Evolutionary conservation across 371 early-diverging fungal species (phyloP).

Genomic region (Mucor mucedo): DNA sequence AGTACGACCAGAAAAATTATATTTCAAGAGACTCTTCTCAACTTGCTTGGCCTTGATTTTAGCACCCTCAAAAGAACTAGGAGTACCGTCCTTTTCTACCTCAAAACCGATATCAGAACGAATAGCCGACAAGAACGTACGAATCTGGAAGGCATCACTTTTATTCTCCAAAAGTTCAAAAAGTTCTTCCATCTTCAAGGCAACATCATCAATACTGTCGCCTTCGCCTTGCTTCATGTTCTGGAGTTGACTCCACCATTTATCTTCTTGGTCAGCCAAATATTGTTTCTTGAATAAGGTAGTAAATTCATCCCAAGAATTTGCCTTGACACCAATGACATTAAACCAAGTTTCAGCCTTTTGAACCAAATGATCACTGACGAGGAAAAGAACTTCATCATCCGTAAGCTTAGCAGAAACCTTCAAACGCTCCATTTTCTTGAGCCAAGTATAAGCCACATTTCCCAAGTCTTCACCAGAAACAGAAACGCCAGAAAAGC

Average conservation of each 20-base stretch:
- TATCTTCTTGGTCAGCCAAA: too few relatives aligned
- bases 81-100: slow-evolving; percentile 12
- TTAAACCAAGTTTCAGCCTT: too few relatives aligned
- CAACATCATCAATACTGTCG: slow-evolving; percentile 7
- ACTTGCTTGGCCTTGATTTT: slow-evolving; percentile 5
- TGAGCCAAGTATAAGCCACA: too few relatives aligned
- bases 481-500: too few relatives aligned
- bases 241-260: slow-evolving; percentile 14
- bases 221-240: slow-evolving; percentile 4
- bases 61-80: neutral
- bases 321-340: too few relatives aligned
- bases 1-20: neutral
- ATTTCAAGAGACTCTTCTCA: slow-evolving; percentile 9
- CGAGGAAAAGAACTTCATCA: too few relatives aligned
- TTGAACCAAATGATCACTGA: too few relatives aligned
- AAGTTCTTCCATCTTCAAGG: slow-evolving; percentile 14
- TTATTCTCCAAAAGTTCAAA: slow-evolving; percentile 5
- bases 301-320: too few relatives aligned
- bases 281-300: too few relatives aligned
- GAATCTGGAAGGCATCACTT: slow-evolving; percentile 2
- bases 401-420: too few relatives aligned
- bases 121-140: slow-evolving; percentile 20
- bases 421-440: too few relatives aligned
- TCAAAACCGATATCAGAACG: slow-evolving; percentile 6
- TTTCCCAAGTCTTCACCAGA: too few relatives aligned